Base-by-base conservation (phyloP, 2,329 filamentous ascomycete genomes). In the Pseudogymnoascus sp. region DNA sequence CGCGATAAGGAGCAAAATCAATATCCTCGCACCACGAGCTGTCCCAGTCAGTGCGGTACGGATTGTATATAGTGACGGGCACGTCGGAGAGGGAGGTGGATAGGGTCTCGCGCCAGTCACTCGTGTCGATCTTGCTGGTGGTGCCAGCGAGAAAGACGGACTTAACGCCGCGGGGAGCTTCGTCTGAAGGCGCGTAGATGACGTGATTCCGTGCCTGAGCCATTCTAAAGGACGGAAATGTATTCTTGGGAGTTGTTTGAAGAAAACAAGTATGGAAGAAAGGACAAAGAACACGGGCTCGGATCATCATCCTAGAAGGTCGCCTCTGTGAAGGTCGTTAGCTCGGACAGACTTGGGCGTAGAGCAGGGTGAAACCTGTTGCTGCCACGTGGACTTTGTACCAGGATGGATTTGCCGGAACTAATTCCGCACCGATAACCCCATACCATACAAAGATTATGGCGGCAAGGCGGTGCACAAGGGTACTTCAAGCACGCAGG, bases 131-230 rank as follows among this genome's bases (percentile, higher is more conserved):
- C 0, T 74, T 75, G 63, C 75, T 80, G 19, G 84, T 86, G 37
- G 78, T 80, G 38, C 86, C 85, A 0, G 84, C 83, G 6, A 86
- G 79, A 72, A 87, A 88, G 65, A 87, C 66, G 16, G 78, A 44
- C 40, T 44, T 44, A 13, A 44, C 19, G 40, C 40, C 40, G 16
- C 40, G 40, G 40, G 40, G 10, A 13, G 10, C 40, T 44, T 44
- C 40, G 16, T 44, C 40, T 44, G 10, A 44, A 44, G 40, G 40
- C 40, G 40, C 40, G 40, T 44, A 44, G 40, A 44, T 44, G 40
- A 44, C 40, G 8, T 44, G 40, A 44, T 44, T 44, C 40, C 40
- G 40, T 44, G 40, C 40, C 40, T 44, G 16, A 44, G 40, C 40
- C 40, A 44, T 44, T 44, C 40, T 44, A 44, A 44, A 44, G 8